Evolutionary conservation across 495 filamentous ascomycete species (phyloP).

Genomic region (Amniculicola lignicola): DNA sequence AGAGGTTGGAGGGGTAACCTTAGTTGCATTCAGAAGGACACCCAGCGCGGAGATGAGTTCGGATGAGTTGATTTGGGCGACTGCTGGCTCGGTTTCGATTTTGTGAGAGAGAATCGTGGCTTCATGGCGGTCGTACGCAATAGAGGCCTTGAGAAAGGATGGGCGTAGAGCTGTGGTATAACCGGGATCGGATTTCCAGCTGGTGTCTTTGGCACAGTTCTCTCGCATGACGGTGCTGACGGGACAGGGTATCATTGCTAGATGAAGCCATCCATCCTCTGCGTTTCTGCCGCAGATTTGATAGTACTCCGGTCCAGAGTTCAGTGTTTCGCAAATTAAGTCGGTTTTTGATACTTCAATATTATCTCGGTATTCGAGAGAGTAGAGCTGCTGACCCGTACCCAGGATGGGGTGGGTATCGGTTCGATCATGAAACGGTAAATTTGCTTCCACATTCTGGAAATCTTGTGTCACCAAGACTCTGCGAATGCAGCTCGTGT

Average conservation of each 20-base stretch:
- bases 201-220: neutral
- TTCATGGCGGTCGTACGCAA: constrained; percentile 17
- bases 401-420: constrained; percentile 5
- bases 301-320: constrained; percentile 17
- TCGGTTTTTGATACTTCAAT: neutral
- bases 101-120: constrained; percentile 11
- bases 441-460: constrained; percentile 14
- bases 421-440: neutral
- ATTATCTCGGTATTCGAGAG: constrained; percentile 18
- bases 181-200: constrained; percentile 2
- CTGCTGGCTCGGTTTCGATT: neutral
- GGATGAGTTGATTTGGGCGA: neutral
- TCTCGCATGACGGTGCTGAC: neutral
- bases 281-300: constrained; percentile 2
- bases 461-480: constrained; percentile 12
- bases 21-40: constrained; percentile 13
- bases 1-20: neutral
- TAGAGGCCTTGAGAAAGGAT: constrained; percentile 19
- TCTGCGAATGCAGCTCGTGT: constrained; percentile 7
- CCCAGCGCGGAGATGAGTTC: constrained; percentile 4
- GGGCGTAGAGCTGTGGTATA: constrained; percentile 13
- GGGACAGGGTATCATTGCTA: constrained; percentile 13
- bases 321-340: neutral
- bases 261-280: constrained; percentile 1
- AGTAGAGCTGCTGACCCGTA: constrained; percentile 18